Base-by-base conservation (phyloP, 1,284 basidiomycete genomes). In the Phenoliferia sp. region DNA sequence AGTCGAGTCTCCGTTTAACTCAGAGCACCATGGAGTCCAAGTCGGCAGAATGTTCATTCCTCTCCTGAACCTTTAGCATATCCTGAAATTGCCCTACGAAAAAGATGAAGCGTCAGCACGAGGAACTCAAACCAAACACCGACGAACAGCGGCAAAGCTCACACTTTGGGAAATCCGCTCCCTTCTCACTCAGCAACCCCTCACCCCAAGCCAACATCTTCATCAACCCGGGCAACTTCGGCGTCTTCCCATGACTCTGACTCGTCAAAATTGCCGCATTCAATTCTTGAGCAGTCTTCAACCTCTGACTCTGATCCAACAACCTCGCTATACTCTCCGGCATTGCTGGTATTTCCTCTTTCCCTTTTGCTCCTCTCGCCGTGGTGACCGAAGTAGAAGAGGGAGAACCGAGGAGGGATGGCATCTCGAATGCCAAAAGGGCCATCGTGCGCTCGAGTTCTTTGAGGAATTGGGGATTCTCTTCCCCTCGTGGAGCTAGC, bases 371-470 rank as follows among this genome's bases (percentile, higher is more conserved):
- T 60, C 72, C 75, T 52, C 72, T 72, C 28, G 64, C 59, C 16
- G 44, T 1, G 56, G 32, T 6, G 28, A 26, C 3, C 63, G 5
- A 2, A 52, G 10, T 0, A 50, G 26, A n/a, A 35, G 32, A 19
- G 56, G 44, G 10, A 28, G 16, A 22, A 62, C 59, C 9, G 61
- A 64, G 58, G 39, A 76, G 65, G 10, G 84, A 83, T 57, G 81
- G 81, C 67, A 83, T 83, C 77, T 92, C 90, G 79, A 97, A 98
- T 10, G 94, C 94, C 10, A 99, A 82, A 56, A 99, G 80, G 29
- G 93, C 91, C 94, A 99, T 98, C 26, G 94, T 96, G 60, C 88
- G 85, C 80, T 99, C 95, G 39, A 99, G 82, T 77, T 98, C 94
- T 19, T 86, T 82, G 31, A 99, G 83, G 78, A 96, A 96, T 76